Conservation (phyloP, 2,329 filamentous ascomycete species). For the Alternaria longipes region DNA sequence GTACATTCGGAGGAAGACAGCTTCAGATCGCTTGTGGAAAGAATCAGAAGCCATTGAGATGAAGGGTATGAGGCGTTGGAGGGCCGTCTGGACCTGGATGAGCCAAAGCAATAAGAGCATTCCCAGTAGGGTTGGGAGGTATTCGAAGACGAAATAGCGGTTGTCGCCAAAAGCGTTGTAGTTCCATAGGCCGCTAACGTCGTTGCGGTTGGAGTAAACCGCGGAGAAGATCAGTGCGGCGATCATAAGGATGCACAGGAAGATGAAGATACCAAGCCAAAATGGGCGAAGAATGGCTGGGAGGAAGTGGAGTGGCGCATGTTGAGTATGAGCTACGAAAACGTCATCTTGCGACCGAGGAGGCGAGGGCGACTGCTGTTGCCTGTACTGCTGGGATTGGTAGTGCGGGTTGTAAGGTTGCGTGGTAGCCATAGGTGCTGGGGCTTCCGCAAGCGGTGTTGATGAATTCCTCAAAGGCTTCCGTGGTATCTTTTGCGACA, state of each 20-base stretch:
- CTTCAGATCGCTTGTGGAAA: slow-evolving; percentile 65
- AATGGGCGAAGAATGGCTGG: slow-evolving; percentile 75
- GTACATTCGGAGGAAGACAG: slow-evolving; percentile 70
- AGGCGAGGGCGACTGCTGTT: slow-evolving; percentile 21
- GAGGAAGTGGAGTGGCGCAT: slow-evolving; percentile 68
- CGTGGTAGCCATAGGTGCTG: slow-evolving; percentile 12
- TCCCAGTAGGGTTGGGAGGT: slow-evolving; percentile 81
- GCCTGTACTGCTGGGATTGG: slow-evolving; percentile 6
- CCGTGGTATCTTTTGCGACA: slow-evolving; percentile 38
- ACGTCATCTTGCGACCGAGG: slow-evolving; percentile 48
- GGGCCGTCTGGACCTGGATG: slow-evolving; percentile 75
- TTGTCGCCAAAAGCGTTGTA: slow-evolving; percentile 75
- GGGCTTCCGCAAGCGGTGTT: slow-evolving; percentile 14
- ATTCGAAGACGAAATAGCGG: slow-evolving; percentile 85
- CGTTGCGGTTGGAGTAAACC: slow-evolving; percentile 46
- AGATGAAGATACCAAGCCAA: slow-evolving; percentile 68
- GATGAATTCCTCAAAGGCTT: slow-evolving; percentile 27
- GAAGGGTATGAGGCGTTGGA: slow-evolving; percentile 82
- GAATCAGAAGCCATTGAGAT: slow-evolving; percentile 75
- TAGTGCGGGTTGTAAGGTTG: slow-evolving; percentile 12
- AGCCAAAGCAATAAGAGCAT: slow-evolving; percentile 78
- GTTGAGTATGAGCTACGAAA: slow-evolving; percentile 59
- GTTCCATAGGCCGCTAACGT: slow-evolving; percentile 70
- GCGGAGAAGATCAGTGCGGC: slow-evolving; percentile 76
- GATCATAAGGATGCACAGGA: slow-evolving; percentile 74